Evolutionary conservation across 305 asterid genomes (phyloP).

Genomic region (Fraxinus paxiana): DNA sequence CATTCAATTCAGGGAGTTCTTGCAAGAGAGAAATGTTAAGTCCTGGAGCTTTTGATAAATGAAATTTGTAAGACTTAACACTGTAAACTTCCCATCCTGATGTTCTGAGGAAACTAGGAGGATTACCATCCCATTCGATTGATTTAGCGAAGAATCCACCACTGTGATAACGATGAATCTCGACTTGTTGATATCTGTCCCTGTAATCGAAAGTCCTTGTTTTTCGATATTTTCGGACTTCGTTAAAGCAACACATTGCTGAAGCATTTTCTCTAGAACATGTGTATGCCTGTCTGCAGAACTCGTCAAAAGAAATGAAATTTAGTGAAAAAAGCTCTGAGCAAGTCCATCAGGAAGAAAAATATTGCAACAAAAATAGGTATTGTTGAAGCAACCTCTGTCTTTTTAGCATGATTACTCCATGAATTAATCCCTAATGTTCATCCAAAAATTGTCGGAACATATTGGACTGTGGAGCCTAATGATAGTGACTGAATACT

Average conservation of each 20-base stretch:
- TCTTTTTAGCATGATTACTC: neutral
- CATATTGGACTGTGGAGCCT: neutral
- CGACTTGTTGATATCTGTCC: constrained; percentile 68
- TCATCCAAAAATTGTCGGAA: neutral
- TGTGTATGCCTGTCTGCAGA: constrained; percentile 54
- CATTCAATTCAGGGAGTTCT: constrained; percentile 42
- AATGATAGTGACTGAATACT: neutral
- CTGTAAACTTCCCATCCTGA: constrained; percentile 64
- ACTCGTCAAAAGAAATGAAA: constrained; percentile 1
- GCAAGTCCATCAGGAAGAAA: neutral
- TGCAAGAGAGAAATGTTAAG: constrained; percentile 26
- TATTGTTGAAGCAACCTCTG: neutral
- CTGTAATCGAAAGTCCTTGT: constrained; percentile 56
- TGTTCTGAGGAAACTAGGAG: constrained; percentile 59
- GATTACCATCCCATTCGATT: constrained; percentile 63
- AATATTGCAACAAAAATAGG: neutral
- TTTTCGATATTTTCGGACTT: constrained; percentile 23
- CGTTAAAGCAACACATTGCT: constrained; percentile 52
- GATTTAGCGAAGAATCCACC: constrained; percentile 72
- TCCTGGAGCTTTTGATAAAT: constrained; percentile 47
- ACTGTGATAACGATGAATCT: constrained; percentile 42
- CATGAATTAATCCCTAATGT: neutral
- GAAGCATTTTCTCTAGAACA: constrained; percentile 49
- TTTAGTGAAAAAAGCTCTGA: neutral
- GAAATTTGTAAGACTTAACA: constrained; percentile 37